Conservation (phyloP, 352 stramenopile genomes). For the Phytopythium litorale region DNA sequence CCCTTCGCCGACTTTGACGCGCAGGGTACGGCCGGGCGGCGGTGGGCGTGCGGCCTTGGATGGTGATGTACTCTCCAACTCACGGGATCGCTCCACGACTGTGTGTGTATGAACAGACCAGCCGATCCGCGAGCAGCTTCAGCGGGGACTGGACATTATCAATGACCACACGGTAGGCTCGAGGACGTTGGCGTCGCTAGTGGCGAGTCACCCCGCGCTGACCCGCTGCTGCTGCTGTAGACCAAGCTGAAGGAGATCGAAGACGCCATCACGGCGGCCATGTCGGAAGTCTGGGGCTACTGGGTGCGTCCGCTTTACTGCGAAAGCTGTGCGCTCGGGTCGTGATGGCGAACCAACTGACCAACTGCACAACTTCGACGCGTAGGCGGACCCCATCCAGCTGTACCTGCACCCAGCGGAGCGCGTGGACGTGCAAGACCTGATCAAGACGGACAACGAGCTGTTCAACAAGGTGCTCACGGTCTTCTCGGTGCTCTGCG, state of each 20-base stretch:
- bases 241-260: constrained; percentile 87
- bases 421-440: constrained; percentile 83
- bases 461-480: constrained; percentile 89
- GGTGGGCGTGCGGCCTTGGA: background rate
- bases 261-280: constrained; percentile 77
- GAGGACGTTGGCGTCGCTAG: no score
- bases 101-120: constrained; percentile 37
- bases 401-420: constrained; percentile 78
- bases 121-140: constrained; percentile 77
- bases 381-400: constrained; percentile 78
- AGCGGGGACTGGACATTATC: constrained; percentile 78
- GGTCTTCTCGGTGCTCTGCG: constrained; percentile 86
- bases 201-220: background rate
- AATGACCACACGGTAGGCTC: constrained; percentile 76
- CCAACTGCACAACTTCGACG: constrained; percentile 1
- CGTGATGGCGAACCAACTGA: background rate
- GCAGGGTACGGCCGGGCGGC: constrained; percentile 33
- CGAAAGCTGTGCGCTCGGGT: background rate
- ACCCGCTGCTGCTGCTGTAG: constrained; percentile 17
- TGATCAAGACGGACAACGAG: constrained; percentile 89
- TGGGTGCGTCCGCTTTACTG: constrained; percentile 44
- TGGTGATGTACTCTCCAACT: background rate
- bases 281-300: constrained; percentile 89
- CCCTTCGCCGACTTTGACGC: constrained; percentile 78
- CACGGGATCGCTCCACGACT: background rate